Conservation (phyloP, 1,284 basidiomycete genomes). For the Apiotrichum domesticum region DNA sequence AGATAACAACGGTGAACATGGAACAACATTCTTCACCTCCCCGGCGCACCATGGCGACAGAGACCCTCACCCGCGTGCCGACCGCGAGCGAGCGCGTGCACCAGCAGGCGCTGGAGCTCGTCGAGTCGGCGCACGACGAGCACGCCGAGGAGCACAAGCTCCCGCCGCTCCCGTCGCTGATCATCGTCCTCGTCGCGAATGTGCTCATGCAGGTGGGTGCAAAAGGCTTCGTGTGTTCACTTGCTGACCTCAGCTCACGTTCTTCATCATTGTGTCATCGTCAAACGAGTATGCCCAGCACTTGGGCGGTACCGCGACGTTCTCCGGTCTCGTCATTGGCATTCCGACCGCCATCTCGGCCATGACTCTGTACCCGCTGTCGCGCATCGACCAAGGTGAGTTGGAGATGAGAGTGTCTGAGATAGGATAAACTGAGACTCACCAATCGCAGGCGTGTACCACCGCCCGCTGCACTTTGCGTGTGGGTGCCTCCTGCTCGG, state of each 20-base stretch:
- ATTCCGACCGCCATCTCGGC: conserved; percentile 3
- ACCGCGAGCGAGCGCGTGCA: not conserved
- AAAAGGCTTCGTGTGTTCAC: not conserved
- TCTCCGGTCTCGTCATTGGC: conserved; percentile 10
- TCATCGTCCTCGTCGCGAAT: conserved; percentile 2
- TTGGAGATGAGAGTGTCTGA: not conserved
- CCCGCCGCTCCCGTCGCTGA: not conserved
- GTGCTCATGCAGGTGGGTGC: conserved; percentile 1
- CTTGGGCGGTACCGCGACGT: conserved; percentile 5
- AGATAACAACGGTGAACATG: no score
- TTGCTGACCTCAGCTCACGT: conserved; percentile 2
- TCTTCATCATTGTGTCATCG: conserved; percentile 10
- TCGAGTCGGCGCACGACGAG: no score
- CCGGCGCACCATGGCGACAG: no score
- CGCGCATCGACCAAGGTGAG: conserved; percentile 3
- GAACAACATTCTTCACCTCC: no score
- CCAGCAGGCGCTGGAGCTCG: no score
- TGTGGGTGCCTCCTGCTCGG: conserved; percentile 4
- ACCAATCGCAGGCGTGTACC: conserved; percentile 3
- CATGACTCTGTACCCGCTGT: conserved; percentile 1
- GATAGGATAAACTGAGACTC: not conserved
- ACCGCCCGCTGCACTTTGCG: conserved; percentile 5
- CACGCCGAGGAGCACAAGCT: conserved; percentile 5
- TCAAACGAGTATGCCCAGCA: conserved; percentile 9
- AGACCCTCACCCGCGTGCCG: no score